A percentile compares a stretch with the other conserved stretches of the same genome.
phyloP scores from a whole-genome alignment of 352 stramenopile species.

The Hyaloperonospora brassicae region DNA sequence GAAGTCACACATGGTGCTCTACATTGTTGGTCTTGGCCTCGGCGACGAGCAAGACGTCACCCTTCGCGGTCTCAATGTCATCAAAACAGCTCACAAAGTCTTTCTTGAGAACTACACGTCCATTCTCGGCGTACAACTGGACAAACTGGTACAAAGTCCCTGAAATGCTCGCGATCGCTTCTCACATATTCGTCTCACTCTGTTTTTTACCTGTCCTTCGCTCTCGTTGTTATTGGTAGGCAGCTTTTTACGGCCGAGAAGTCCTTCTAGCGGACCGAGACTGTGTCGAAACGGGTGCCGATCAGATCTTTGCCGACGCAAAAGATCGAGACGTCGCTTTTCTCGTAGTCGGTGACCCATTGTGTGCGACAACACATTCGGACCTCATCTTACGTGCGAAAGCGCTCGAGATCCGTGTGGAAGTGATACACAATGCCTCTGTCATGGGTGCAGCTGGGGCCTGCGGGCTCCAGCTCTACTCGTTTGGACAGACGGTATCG shows the following conservation, averaged over 20 bases:
- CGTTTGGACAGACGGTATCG: conserved; percentile 97
- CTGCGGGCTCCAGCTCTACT: conserved; percentile 97
- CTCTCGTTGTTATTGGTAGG: conserved; percentile 7
- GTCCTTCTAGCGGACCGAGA: conserved; percentile 89
- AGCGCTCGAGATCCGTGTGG: conserved; percentile 88
- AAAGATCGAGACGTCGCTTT: conserved; percentile 93
- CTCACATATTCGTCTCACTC: not conserved
- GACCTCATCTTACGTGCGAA: conserved; percentile 95
- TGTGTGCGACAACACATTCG: conserved; percentile 97
- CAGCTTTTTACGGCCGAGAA: conserved; percentile 92
- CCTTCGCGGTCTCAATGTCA: conserved; percentile 91
- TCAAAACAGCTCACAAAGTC: conserved; percentile 91
- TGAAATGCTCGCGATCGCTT: no score
- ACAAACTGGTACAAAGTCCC: conserved; percentile 37
- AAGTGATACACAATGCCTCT: conserved; percentile 98
- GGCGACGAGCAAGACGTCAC: conserved; percentile 99
- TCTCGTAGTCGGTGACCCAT: conserved; percentile 96
- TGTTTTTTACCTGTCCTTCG: not conserved
- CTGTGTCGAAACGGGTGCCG: conserved; percentile 93
- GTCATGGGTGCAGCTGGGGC: conserved; percentile 95
- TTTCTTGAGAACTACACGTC: conserved; percentile 99
- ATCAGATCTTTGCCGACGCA: conserved; percentile 90
- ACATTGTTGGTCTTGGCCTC: conserved; percentile 95
- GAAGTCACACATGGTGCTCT: conserved; percentile 80
- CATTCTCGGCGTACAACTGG: conserved; percentile 87